These are phyloP conservation scores for Rhizophagus sp. DNA, from an alignment of 192 early-diverging fungal species.

Conservation along the genomic window DNA sequence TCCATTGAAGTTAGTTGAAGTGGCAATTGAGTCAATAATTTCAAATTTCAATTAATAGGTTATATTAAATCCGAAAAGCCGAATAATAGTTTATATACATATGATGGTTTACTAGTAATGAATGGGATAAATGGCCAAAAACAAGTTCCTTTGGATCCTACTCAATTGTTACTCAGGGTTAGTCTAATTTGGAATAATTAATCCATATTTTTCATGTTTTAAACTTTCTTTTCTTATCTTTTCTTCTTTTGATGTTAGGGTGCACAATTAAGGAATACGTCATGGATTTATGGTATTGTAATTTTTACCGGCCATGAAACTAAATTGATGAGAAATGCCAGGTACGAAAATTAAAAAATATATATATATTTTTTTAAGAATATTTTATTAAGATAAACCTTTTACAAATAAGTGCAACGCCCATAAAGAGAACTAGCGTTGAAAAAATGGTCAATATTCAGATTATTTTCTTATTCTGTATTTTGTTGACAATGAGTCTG, in stretches of 20 bases:
- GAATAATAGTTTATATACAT: conserved; percentile 97
- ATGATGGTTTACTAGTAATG: conserved; percentile 75
- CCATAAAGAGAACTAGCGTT: conserved; percentile 90
- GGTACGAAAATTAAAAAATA: conserved; percentile 31
- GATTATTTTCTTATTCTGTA: conserved; percentile 90
- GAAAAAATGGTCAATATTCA: conserved; percentile 90
- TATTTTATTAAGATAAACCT: background rate
- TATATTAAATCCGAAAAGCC: conserved; percentile 90
- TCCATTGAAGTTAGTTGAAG: background rate
- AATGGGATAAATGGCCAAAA: conserved; percentile 52
- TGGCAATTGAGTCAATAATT: background rate
- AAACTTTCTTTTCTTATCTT: background rate
- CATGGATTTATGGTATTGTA: conserved; percentile 92
- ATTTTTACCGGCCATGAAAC: conserved; percentile 98
- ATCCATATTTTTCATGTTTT: background rate
- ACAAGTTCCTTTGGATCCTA: conserved; percentile 86
- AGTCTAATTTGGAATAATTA: background rate
- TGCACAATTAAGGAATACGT: conserved; percentile 90
- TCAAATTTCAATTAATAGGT: conserved; percentile 41
- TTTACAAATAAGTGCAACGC: conserved; percentile 59
- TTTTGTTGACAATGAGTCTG: conserved; percentile 83
- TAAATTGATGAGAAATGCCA: conserved; percentile 96
- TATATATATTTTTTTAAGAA: background rate
- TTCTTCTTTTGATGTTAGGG: conserved; percentile 49
- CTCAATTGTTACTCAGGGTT: conserved; percentile 84